Conservation (phyloP, 2,329 filamentous ascomycete genomes). For the Exophiala aquamarina region DNA sequence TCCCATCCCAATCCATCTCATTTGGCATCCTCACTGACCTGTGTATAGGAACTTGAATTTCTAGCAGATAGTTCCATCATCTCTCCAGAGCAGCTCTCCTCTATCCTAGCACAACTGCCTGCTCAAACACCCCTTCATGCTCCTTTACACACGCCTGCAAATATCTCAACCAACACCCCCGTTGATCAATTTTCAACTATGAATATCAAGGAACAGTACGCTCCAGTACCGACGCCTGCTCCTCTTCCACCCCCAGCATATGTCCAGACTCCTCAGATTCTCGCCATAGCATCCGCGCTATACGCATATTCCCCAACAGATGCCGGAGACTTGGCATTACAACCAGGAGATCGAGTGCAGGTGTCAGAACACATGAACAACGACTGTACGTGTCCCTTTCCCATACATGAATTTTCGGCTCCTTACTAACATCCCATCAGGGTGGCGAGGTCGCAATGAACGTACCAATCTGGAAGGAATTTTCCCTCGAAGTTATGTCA, state of each 20-base stretch:
- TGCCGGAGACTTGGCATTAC: slow-evolving; percentile 76
- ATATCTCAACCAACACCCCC: slow-evolving; percentile 38
- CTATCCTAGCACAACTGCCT: slow-evolving; percentile 73
- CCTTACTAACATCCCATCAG: slow-evolving; percentile 29
- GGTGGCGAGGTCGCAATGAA: slow-evolving; percentile 82
- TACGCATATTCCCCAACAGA: slow-evolving; percentile 82
- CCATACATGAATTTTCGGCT: slow-evolving; percentile 17
- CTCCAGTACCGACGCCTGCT: slow-evolving; percentile 46
- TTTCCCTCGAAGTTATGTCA: slow-evolving; percentile 90
- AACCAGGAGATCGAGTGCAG: slow-evolving; percentile 75
- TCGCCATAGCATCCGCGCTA: slow-evolving; percentile 75
- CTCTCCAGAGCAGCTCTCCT: slow-evolving; percentile 70
- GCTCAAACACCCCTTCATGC: slow-evolving; percentile 51
- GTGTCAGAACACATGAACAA: slow-evolving; percentile 93
- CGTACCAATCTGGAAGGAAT: slow-evolving; percentile 85
- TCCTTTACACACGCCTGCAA: slow-evolving; percentile 34
- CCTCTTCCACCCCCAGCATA: slow-evolving; percentile 53
- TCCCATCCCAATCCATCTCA: slow-evolving; percentile 9
- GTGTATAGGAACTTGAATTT: slow-evolving; percentile 79
- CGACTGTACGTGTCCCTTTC: slow-evolving; percentile 61
- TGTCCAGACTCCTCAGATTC: slow-evolving; percentile 50
- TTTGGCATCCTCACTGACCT: slow-evolving; percentile 16
- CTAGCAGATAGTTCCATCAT: slow-evolving; percentile 82
- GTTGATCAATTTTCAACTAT: slow-evolving; percentile 41
- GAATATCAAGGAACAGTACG: slow-evolving; percentile 42